Conservation (phyloP, 1,284 basidiomycete species). For the Leccinum fallax region DNA sequence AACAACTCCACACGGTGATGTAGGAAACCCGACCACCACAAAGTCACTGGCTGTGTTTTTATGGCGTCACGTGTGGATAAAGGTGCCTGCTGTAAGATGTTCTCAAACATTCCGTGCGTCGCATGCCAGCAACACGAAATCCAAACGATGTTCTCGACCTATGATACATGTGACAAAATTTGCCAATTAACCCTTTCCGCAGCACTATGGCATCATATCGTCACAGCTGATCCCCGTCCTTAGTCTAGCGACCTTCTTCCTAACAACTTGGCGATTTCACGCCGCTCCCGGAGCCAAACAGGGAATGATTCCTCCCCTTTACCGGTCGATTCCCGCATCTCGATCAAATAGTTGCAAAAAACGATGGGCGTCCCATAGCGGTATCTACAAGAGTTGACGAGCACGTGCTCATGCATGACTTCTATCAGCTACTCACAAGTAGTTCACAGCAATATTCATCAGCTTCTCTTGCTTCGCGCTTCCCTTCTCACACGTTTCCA, state of each 20-base stretch:
- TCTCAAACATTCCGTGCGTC: neutral
- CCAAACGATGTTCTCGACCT: neutral
- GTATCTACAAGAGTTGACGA: slow-evolving; percentile 45
- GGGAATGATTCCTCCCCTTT: slow-evolving; percentile 65
- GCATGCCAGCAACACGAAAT: neutral
- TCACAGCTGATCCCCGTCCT: slow-evolving; percentile 1
- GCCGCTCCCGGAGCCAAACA: slow-evolving; percentile 78
- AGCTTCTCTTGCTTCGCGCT: slow-evolving; percentile 77
- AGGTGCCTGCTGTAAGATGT: neutral
- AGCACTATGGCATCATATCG: neutral
- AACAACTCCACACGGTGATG: slow-evolving; percentile 4
- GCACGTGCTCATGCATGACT: slow-evolving; percentile 4
- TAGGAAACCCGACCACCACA: slow-evolving; percentile 7
- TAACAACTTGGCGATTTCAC: slow-evolving; percentile 84
- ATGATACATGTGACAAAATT: neutral
- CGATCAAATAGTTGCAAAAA: slow-evolving; percentile 94
- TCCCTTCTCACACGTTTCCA: slow-evolving; percentile 80
- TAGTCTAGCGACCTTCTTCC: slow-evolving; percentile 75
- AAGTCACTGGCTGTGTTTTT: slow-evolving; percentile 29
- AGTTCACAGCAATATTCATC: slow-evolving; percentile 79
- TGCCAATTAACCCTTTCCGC: neutral
- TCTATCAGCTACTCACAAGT: slow-evolving; percentile 56
- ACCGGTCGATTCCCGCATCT: slow-evolving; percentile 54
- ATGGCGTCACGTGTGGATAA: slow-evolving; percentile 24
- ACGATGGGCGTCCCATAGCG: slow-evolving; percentile 94